Conservation (phyloP, 345 rosid species). For the Hypericum perforatum region DNA sequence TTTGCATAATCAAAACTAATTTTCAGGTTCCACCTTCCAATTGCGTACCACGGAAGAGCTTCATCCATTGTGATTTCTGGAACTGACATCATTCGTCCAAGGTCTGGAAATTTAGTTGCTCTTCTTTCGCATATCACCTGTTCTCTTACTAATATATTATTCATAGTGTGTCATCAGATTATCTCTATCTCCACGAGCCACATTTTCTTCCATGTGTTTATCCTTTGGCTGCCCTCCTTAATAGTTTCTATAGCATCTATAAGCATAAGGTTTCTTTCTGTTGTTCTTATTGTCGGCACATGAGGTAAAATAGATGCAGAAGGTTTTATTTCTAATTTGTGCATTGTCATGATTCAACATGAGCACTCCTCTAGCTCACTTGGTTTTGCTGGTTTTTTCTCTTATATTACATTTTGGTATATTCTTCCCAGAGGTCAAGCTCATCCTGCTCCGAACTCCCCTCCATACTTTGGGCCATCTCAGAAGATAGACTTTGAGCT, state of each 20-base stretch:
- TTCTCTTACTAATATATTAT: too few species aligned
- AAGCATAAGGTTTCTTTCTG: too few species aligned
- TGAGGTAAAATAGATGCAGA: neutral
- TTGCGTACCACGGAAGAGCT: conserved; percentile 95
- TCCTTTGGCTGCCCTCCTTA: too few species aligned
- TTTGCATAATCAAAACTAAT: conserved; percentile 5
- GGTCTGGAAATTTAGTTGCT: conserved; percentile 24
- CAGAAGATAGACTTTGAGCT: conserved; percentile 91
- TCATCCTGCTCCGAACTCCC: conserved; percentile 56
- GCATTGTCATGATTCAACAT: neutral
- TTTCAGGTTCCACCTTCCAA: conserved; percentile 90
- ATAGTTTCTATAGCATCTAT: too few species aligned
- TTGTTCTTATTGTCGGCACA: too few species aligned
- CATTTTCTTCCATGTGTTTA: too few species aligned
- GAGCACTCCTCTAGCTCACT: neutral
- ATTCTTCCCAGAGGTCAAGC: conserved; percentile 66
- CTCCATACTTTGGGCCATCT: conserved; percentile 82
- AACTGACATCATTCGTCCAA: conserved; percentile 75
- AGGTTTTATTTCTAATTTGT: neutral
- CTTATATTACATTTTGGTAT: conserved; percentile 10
- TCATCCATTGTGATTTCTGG: conserved; percentile 88
- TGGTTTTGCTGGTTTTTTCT: neutral
- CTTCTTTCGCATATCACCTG: neutral
- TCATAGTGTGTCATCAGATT: too few species aligned
- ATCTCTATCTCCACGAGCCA: too few species aligned